Conservation (phyloP, 78 protist genomes). For the Andalucia godoyi region DNA sequence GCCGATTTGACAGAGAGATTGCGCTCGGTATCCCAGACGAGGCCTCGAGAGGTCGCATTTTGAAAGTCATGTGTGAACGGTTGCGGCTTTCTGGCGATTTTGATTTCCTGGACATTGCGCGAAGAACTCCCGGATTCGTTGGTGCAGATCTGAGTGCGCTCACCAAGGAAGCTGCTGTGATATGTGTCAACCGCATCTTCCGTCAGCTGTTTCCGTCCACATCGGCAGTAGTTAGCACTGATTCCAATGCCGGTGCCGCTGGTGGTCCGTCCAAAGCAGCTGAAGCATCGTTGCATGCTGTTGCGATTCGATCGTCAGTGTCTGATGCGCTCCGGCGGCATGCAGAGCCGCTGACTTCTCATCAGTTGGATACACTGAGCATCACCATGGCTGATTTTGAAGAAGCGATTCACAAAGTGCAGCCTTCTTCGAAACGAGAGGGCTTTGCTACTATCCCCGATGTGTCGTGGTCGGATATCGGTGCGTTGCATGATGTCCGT, state of each 20-base stretch:
- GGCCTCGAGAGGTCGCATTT: conserved; percentile 37
- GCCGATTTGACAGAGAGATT: conserved; percentile 88
- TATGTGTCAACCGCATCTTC: conserved; percentile 66
- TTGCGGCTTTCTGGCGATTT: conserved; percentile 24
- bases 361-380: not conserved
- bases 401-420: conserved; percentile 69
- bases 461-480: conserved; percentile 93
- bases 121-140: conserved; percentile 77
- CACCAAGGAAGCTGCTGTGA: conserved; percentile 73
- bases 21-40: conserved; percentile 75
- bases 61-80: conserved; percentile 28
- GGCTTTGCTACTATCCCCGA: conserved; percentile 91
- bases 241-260: not conserved
- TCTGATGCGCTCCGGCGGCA: not conserved
- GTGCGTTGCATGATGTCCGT: conserved; percentile 74
- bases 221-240: not conserved
- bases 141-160: conserved; percentile 66
- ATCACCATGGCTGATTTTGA: conserved; percentile 71
- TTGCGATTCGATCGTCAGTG: too few species aligned
- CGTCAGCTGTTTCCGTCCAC: not conserved
- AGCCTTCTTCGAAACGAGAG: conserved; percentile 87
- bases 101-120: conserved; percentile 46
- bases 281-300: too few species aligned
- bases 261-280: too few species aligned
- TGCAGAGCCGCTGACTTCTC: conserved; percentile 5